Conservation (phyloP, 2,329 filamentous ascomycete genomes). For the Hymenoscyphus occultus region DNA sequence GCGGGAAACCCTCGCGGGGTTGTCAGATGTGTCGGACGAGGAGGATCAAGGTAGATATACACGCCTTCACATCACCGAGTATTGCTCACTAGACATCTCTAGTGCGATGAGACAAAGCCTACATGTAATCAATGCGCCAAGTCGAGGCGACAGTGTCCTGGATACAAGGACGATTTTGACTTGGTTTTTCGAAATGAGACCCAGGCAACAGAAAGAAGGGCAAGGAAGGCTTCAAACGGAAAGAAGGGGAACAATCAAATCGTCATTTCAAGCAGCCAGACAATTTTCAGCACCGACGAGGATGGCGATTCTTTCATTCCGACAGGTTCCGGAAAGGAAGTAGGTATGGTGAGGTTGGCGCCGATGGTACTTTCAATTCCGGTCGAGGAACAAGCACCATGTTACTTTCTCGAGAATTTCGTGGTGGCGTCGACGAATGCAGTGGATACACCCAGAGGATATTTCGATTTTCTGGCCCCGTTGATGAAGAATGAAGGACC, state of each 20-base stretch:
- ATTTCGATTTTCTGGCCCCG: constrained; percentile 58
- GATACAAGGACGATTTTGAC: constrained; percentile 70
- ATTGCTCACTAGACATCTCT: constrained; percentile 7
- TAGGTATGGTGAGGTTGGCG: constrained; percentile 24
- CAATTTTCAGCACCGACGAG: constrained; percentile 12
- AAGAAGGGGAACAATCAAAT: constrained; percentile 40
- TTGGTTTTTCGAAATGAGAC: constrained; percentile 72
- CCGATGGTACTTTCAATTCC: constrained; percentile 44
- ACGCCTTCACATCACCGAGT: neutral
- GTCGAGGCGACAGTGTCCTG: constrained; percentile 60
- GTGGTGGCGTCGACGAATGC: constrained; percentile 52
- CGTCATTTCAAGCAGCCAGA: constrained; percentile 16
- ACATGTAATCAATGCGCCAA: constrained; percentile 64
- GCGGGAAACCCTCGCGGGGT: constrained; percentile 63
- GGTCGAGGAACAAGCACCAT: constrained; percentile 53
- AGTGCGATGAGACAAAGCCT: constrained; percentile 68
- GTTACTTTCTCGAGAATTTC: constrained; percentile 60
- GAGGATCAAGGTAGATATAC: constrained; percentile 63
- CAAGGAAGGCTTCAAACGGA: constrained; percentile 51
- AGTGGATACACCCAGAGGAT: constrained; percentile 46
- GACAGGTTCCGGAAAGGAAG: constrained; percentile 14
- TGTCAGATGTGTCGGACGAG: constrained; percentile 73
- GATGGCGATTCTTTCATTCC: constrained; percentile 13
- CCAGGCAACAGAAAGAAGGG: constrained; percentile 61
- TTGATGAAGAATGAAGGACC: constrained; percentile 47